Base-by-base conservation (phyloP, 345 rosid species). In the Syzygium jambos region DNA sequence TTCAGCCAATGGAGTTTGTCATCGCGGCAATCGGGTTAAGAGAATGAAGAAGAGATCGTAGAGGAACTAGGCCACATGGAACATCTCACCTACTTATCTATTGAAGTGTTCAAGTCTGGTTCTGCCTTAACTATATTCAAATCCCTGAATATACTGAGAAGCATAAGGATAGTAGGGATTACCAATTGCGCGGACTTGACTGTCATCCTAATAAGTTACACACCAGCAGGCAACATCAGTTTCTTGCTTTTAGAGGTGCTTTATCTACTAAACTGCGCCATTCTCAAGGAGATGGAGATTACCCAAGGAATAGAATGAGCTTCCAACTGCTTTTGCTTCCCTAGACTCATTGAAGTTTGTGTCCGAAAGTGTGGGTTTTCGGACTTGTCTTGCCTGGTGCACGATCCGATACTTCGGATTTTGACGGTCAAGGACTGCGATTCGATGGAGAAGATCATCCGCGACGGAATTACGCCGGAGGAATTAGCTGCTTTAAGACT, bases 371-470 rank as follows among this genome's bases (percentile, higher is more conserved):
- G 43, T 1, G 43, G 43, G 21, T 2, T 65, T 30, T 8, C 17
- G 11, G 41, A 65, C 23, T 65, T 65, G 78, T 65, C 78, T 0
- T 65, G 43, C 43, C 23, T 30, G 0, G 0, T 65, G 12, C 43
- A 65, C 2, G 22, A 43, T 30, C 23, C 22, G 0, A 65, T 30
- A 3, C 23, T 65, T 11, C 78, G 38, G 0, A 1, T 0, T 0
- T 15, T 65, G 23, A 0, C 0, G 0, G 43, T 65, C 3, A 0
- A 0, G 0, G 0, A 0, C 0, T 65, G 78, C 3, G 0, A 0
- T 1, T 30, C 1, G 11, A 15, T 30, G 43, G 11, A 65, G 78
- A 30, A 17, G 8, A 30, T 65, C 19, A 65, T 65, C 2, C 22
- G 43, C 12, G 43, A 8, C 8, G 11, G 3, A 65, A 3, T 30